A percentile compares a stretch with the other conserved stretches of the same genome.
These are phyloP conservation scores for Cyclanthera cordifolia DNA, from an alignment of 306 rosid genomes.

Conservation along the genomic window DNA sequence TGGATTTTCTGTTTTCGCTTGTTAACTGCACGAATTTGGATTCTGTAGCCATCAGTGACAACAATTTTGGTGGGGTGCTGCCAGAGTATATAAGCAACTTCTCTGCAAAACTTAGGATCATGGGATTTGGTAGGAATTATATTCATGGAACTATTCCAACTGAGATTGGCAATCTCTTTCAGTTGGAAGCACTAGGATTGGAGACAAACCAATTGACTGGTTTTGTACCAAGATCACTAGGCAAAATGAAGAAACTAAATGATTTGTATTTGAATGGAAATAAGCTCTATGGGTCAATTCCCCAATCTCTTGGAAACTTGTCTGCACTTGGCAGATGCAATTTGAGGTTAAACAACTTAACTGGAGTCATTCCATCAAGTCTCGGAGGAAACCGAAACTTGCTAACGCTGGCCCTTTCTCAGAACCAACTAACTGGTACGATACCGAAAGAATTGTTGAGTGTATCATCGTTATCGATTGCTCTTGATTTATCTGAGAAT, in stretches of 20 bases:
- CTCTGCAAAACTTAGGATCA: constrained; percentile 4
- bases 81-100: constrained; percentile 20
- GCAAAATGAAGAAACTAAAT: background rate
- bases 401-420: background rate
- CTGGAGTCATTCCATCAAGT: constrained; percentile 12
- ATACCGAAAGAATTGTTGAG: constrained; percentile 17
- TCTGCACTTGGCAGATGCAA: background rate
- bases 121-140: constrained; percentile 1
- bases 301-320: constrained; percentile 20
- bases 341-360: background rate
- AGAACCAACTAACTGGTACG: constrained; percentile 15
- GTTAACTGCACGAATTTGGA: constrained; percentile 16
- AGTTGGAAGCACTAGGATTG: background rate
- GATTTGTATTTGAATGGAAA: background rate
- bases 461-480: constrained; percentile 5
- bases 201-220: constrained; percentile 16
- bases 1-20: constrained; percentile 16
- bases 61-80: constrained; percentile 20
- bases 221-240: constrained; percentile 10
- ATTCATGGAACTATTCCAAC: constrained; percentile 20
- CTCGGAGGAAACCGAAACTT: constrained; percentile 9
- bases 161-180: constrained; percentile 17
- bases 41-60: background rate
- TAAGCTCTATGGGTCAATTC: constrained; percentile 14
- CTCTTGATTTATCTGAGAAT: constrained; percentile 15